Evolutionary conservation across 176 grass and related monocot genomes (phyloP).

Genomic region (Microstegium vimineum): DNA sequence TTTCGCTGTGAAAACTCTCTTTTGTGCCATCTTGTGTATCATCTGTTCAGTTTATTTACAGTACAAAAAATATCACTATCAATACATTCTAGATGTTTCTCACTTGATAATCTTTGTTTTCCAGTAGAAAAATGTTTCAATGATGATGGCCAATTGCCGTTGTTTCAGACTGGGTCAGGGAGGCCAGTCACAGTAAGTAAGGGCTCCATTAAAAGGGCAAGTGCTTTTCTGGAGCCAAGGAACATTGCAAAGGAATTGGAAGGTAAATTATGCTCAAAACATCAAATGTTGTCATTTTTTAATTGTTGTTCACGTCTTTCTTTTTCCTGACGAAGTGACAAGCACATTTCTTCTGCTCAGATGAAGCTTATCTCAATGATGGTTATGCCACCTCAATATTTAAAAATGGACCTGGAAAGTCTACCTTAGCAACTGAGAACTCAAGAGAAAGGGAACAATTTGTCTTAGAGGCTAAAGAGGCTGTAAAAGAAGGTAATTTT

Average conservation of each 20-base stretch:
- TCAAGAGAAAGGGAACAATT: constrained; percentile 32
- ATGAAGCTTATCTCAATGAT: constrained; percentile 47
- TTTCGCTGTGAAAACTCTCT: constrained; percentile 27
- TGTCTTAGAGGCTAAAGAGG: constrained; percentile 38
- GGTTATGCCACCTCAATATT: constrained; percentile 24
- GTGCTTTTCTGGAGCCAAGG: constrained; percentile 47
- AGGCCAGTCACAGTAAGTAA: constrained; percentile 50
- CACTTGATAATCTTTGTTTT: constrained; percentile 17
- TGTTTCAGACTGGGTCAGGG: constrained; percentile 49
- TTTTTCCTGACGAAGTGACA: constrained; percentile 13
- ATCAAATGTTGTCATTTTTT: constrained; percentile 9
- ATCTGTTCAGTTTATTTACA: constrained; percentile 9
- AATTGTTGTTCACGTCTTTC: not conserved
- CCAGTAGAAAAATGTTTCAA: constrained; percentile 25
- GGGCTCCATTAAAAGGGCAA: constrained; percentile 54
- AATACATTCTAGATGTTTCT: constrained; percentile 5
- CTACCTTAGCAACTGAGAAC: constrained; percentile 42
- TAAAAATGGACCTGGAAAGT: constrained; percentile 35
- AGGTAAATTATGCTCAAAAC: constrained; percentile 32
- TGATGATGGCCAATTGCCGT: constrained; percentile 18
- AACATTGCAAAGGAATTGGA: constrained; percentile 53
- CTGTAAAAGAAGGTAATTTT: constrained; percentile 30
- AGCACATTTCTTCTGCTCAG: constrained; percentile 23
- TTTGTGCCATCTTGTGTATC: not conserved
- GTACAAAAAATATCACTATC: constrained; percentile 2